phyloP scores from a whole-genome alignment of 257 asterid genomes.

The Solanum tarijense region DNA sequence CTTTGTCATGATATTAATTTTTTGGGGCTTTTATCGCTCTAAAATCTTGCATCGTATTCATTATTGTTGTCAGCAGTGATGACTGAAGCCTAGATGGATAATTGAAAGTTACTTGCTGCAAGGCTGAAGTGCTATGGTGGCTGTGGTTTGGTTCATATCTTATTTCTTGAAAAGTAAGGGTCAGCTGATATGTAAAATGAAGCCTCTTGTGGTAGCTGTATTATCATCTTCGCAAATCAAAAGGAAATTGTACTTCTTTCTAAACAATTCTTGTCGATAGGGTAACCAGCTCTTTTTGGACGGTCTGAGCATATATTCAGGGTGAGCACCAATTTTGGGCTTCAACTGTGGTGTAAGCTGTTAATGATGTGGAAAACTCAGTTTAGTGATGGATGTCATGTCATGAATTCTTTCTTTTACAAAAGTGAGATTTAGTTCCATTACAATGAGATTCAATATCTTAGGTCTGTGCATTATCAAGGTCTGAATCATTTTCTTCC shows the following conservation, averaged over 20 bases:
- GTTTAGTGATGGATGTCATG: neutral
- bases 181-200: neutral
- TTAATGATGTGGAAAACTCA: neutral
- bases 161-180: neutral
- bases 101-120: neutral
- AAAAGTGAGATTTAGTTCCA: neutral
- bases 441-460: neutral
- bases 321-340: neutral
- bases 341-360: neutral
- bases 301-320: neutral
- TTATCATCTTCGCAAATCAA: neutral
- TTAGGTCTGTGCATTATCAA: neutral
- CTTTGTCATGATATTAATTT: neutral
- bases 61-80: neutral
- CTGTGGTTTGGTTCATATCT: neutral
- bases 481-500: neutral
- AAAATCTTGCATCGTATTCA: neutral
- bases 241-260: neutral
- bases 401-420: neutral
- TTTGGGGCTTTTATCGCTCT: neutral
- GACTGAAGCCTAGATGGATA: neutral
- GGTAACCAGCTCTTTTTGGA: neutral
- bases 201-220: neutral
- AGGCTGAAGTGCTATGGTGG: neutral
- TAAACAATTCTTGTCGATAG: neutral